phyloP scores from a whole-genome alignment of 1,284 basidiomycete species.

The Meira miltonrushii region DNA sequence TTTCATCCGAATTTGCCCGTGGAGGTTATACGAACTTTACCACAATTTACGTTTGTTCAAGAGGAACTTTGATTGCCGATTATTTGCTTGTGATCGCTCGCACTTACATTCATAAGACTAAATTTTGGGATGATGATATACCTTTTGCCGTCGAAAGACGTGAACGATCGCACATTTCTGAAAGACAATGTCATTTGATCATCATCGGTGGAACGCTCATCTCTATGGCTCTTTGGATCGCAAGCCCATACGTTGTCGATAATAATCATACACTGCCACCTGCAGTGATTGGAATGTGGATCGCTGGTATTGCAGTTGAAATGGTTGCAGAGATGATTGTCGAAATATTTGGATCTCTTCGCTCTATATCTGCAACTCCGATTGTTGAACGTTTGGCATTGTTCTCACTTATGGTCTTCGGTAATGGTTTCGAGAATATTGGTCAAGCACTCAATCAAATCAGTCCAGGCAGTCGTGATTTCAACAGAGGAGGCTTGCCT shows the following conservation, averaged over 20 bases:
- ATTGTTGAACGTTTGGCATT: constrained; percentile 24
- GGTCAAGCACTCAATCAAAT: constrained; percentile 23
- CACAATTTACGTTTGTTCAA: constrained; percentile 20
- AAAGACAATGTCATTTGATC: constrained; percentile 1
- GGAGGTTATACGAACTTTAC: constrained; percentile 27
- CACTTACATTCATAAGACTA: not conserved
- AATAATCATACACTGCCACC: constrained; percentile 10
- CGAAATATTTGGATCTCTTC: constrained; percentile 19
- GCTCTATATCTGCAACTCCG: constrained; percentile 14
- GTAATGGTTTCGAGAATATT: constrained; percentile 27
- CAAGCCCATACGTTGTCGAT: constrained; percentile 16
- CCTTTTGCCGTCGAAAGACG: not conserved
- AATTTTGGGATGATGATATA: too few relatives aligned
- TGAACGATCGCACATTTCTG: not conserved
- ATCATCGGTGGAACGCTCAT: constrained; percentile 6
- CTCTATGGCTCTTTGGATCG: constrained; percentile 23
- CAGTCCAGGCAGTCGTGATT: constrained; percentile 21
- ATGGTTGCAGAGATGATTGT: constrained; percentile 15
- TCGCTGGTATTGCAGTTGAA: constrained; percentile 20
- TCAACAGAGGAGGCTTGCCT: constrained; percentile 10
- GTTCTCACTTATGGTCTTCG: constrained; percentile 28
- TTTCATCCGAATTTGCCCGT: constrained; percentile 26
- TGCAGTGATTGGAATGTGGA: constrained; percentile 25
- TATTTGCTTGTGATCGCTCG: constrained; percentile 16
- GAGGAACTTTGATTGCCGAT: constrained; percentile 18